Evolutionary conservation across 2,329 filamentous ascomycete genomes (phyloP).

Genomic region (Penicillium capsulatum): DNA sequence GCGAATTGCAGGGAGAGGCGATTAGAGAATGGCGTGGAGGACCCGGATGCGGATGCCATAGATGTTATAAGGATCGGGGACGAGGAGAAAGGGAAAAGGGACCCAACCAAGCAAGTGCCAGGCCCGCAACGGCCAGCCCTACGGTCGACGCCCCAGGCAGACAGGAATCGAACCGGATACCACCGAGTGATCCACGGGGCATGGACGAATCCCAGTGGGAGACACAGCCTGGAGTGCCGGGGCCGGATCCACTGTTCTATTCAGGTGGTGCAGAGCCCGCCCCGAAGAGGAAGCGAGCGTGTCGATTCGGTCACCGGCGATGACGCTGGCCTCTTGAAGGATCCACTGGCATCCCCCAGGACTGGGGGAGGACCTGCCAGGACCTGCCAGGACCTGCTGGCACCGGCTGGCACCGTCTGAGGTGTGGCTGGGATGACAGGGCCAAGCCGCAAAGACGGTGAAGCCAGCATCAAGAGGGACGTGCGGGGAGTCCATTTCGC

Average conservation of each 20-base stretch:
- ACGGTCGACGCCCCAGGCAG: constrained; percentile 18
- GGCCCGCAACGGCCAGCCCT: constrained; percentile 20
- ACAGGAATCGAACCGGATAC: constrained; percentile 13
- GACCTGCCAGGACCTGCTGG: too few species aligned
- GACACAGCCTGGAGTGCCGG: constrained; percentile 1
- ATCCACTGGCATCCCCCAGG: too few species aligned
- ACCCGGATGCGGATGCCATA: too few species aligned
- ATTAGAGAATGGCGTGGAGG: too few species aligned
- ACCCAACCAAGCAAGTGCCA: neutral
- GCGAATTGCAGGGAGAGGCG: too few species aligned
- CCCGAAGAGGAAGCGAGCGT: too few species aligned
- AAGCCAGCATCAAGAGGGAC: constrained; percentile 6
- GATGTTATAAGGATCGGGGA: neutral
- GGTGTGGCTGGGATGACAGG: constrained; percentile 3
- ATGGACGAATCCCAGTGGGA: constrained; percentile 13
- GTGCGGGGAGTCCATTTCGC: constrained; percentile 1
- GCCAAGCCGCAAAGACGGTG: constrained; percentile 16
- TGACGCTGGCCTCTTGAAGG: too few species aligned
- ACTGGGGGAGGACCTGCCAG: too few species aligned
- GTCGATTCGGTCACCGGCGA: too few species aligned
- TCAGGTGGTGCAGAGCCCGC: neutral
- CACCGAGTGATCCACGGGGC: constrained; percentile 11
- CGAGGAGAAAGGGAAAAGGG: neutral
- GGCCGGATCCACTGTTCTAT: neutral
- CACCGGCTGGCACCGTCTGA: too few species aligned